Conservation (phyloP, 1,284 basidiomycete species). For the Phlebopus sp. region DNA sequence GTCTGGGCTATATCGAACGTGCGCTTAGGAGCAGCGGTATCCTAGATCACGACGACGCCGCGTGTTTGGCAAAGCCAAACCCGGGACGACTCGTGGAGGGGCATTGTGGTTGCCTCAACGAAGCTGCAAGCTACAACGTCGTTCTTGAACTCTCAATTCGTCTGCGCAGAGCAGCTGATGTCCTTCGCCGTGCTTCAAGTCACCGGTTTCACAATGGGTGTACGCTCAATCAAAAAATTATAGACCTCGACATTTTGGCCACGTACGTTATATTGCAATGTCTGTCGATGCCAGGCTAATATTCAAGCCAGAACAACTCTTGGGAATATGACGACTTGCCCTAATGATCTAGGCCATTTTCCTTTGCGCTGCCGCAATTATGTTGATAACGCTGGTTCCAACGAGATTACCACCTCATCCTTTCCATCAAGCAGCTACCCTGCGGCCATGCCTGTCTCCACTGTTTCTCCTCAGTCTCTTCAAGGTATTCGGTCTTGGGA, state of each 20-base stretch:
- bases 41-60: slow-evolving; percentile 8
- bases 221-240: slow-evolving; percentile 49
- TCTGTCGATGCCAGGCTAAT: slow-evolving; percentile 3
- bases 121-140: slow-evolving; percentile 49
- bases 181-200: slow-evolving; percentile 48
- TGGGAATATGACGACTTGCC: slow-evolving; percentile 32
- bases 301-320: slow-evolving; percentile 33
- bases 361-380: slow-evolving; percentile 14
- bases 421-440: slow-evolving; percentile 14
- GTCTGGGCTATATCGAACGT: slow-evolving; percentile 12
- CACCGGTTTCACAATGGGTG: slow-evolving; percentile 48
- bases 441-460: slow-evolving; percentile 7
- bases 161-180: slow-evolving; percentile 55
- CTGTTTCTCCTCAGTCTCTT: slow-evolving; percentile 28
- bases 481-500: slow-evolving; percentile 34
- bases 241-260: slow-evolving; percentile 54
- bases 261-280: slow-evolving; percentile 41
- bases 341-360: slow-evolving; percentile 20
- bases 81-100: slow-evolving; percentile 20
- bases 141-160: slow-evolving; percentile 61
- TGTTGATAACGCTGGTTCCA: slow-evolving; percentile 10
- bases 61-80: slow-evolving; percentile 15
- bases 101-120: slow-evolving; percentile 59
- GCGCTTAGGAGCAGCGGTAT: neutral
- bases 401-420: slow-evolving; percentile 1